These are phyloP conservation scores for Inga laurina DNA, from an alignment of 306 rosid genomes.

Conservation along the genomic window DNA sequence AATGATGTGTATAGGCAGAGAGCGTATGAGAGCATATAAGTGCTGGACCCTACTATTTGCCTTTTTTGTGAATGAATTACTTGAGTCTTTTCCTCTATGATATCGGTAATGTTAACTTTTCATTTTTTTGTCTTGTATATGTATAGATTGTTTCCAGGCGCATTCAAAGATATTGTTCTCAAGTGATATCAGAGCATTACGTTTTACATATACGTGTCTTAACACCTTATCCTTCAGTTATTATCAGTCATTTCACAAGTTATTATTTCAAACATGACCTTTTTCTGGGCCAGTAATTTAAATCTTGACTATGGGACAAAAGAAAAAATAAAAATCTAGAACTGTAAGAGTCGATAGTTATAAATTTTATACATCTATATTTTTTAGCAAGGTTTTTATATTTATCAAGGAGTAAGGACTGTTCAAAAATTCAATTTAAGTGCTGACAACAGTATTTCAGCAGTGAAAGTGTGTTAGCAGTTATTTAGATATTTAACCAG, in stretches of 20 bases:
- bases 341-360: not conserved
- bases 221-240: constrained; percentile 3
- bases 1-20: no score
- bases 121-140: not conserved
- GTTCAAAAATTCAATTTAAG: not conserved
- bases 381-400: no score
- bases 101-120: not conserved
- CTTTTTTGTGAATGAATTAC: no score
- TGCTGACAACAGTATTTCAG: not conserved
- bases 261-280: not conserved
- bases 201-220: not conserved
- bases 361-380: not conserved
- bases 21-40: no score
- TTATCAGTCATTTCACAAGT: not conserved
- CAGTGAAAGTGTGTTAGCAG: not conserved
- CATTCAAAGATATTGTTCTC: no score
- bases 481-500: not conserved
- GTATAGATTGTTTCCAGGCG: no score
- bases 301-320: not conserved
- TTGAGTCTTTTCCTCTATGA: no score
- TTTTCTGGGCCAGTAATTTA: not conserved
- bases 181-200: not conserved
- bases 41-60: no score
- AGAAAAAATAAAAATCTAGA: not conserved
- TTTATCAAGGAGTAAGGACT: not conserved